phyloP scores from a whole-genome alignment of 257 asterid species.

The Solanum gracilifrons region DNA sequence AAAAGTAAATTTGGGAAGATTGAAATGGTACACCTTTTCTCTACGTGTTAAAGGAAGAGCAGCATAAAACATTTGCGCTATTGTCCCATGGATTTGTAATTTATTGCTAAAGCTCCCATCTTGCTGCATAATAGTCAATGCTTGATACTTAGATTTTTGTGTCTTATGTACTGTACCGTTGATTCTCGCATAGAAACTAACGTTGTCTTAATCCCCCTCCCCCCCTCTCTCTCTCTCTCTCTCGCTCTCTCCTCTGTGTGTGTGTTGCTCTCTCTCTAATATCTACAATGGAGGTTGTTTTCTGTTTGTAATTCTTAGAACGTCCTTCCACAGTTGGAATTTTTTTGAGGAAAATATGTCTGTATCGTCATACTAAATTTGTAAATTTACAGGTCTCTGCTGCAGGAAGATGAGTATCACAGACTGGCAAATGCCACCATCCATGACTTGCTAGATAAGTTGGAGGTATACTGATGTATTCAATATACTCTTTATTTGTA shows the following conservation, averaged over 20 bases:
- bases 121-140: neutral
- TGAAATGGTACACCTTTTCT: neutral
- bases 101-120: neutral
- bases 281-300: neutral
- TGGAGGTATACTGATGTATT: conserved; percentile 38
- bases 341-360: neutral
- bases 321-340: neutral
- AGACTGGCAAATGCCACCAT: conserved; percentile 72
- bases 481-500: neutral
- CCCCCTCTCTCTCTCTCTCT: neutral
- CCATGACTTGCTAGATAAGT: conserved; percentile 67
- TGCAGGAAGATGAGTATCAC: conserved; percentile 75
- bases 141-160: neutral
- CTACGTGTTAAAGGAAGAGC: neutral
- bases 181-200: neutral
- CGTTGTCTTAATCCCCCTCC: neutral
- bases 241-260: neutral
- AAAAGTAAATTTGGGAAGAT: neutral
- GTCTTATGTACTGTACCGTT: neutral
- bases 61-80: neutral
- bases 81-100: neutral
- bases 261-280: neutral
- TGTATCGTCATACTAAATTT: neutral
- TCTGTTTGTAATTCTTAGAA: neutral
- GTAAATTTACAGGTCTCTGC: conserved; percentile 36